Conservation (phyloP, 2,329 filamentous ascomycete genomes). For the Colletotrichum tofieldiae region DNA sequence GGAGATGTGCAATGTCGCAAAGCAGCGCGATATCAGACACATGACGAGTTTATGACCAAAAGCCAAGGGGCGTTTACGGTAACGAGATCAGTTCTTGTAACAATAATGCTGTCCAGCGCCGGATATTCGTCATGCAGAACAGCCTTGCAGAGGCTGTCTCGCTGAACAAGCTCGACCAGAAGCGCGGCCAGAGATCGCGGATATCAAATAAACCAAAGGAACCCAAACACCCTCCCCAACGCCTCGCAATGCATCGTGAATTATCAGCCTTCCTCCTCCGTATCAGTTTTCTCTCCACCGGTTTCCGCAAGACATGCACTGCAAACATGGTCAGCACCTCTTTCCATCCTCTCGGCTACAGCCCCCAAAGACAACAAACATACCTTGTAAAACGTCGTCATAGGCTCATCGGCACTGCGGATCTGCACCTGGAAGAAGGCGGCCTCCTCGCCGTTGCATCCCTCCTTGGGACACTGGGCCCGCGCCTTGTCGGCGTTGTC, state of each 20-base stretch:
- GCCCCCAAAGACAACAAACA: slow-evolving; percentile 27
- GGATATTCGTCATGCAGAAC: background rate
- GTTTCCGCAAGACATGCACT: slow-evolving; percentile 78
- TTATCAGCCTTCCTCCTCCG: slow-evolving; percentile 13
- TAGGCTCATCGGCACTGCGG: slow-evolving; percentile 96
- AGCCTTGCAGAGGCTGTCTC: background rate
- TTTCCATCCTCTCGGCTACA: too few species aligned
- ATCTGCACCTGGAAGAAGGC: slow-evolving; percentile 99
- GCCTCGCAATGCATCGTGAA: slow-evolving; percentile 47
- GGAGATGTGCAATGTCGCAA: background rate
- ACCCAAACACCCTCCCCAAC: slow-evolving; percentile 44
- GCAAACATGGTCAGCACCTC: slow-evolving; percentile 28
- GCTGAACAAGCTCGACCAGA: background rate
- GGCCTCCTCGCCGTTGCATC: slow-evolving; percentile 86
- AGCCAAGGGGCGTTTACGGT: background rate
- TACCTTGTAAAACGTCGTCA: slow-evolving; percentile 96
- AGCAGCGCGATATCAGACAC: background rate
- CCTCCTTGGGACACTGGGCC: slow-evolving; percentile 86
- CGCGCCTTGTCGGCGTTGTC: slow-evolving; percentile 90
- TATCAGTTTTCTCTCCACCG: slow-evolving; percentile 77
- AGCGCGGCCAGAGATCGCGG: background rate
- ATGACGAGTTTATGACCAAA: slow-evolving; percentile 25
- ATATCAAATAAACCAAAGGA: slow-evolving; percentile 14
- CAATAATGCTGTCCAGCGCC: background rate
- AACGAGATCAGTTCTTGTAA: background rate